Evolutionary conservation across 1,139 yeast species (phyloP).

Genomic region (Saccharomycopsis hybrid): DNA sequence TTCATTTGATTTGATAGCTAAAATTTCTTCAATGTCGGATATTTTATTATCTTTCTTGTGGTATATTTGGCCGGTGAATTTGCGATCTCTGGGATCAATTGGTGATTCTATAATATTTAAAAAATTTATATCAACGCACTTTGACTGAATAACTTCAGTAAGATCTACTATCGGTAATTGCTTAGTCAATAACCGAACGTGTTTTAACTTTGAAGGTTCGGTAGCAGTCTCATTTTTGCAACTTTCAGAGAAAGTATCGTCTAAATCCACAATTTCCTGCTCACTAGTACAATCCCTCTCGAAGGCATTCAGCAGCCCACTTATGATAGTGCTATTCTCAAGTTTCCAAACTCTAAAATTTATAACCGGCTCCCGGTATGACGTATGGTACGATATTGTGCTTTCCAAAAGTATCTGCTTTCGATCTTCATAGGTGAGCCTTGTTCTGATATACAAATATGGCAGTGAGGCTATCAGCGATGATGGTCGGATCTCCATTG

Average conservation of each 20-base stretch:
- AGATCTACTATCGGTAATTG: neutral
- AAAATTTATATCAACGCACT: neutral
- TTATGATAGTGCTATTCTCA: neutral
- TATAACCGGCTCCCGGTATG: slow-evolving; percentile 12
- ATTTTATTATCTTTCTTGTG: too few relatives aligned
- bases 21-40: slow-evolving; percentile 1
- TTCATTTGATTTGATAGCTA: neutral
- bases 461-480: too few relatives aligned
- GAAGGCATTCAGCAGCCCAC: neutral
- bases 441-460: too few relatives aligned
- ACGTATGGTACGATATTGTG: slow-evolving; percentile 3
- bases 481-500: too few relatives aligned
- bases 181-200: neutral
- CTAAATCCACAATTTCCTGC: neutral
- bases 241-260: too few relatives aligned
- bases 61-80: too few relatives aligned
- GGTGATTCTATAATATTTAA: neutral
- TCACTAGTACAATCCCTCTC: neutral
- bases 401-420: too few relatives aligned
- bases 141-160: too few relatives aligned
- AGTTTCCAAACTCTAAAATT: slow-evolving; percentile 2
- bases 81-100: neutral
- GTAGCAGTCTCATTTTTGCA: too few relatives aligned
- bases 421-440: too few relatives aligned
- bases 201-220: neutral